phyloP scores from a whole-genome alignment of 495 filamentous ascomycete genomes.

The Xylaria castorea region DNA sequence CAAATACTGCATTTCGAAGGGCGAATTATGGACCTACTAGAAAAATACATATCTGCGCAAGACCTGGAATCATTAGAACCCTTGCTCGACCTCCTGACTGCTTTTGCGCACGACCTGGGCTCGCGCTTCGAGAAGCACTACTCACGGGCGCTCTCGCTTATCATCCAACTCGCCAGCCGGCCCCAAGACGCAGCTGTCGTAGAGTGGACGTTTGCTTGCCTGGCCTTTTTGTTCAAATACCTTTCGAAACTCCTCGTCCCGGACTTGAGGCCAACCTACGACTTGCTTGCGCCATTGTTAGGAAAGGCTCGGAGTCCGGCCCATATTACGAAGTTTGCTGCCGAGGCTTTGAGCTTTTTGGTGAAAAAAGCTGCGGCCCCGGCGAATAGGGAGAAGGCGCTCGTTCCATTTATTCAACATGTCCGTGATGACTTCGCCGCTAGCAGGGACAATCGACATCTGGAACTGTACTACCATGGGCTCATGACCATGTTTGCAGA shows the following conservation, averaged over 20 bases:
- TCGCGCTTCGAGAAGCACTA: slow-evolving; percentile 90
- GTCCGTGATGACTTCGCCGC: slow-evolving; percentile 70
- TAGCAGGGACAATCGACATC: slow-evolving; percentile 56
- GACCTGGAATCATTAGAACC: slow-evolving; percentile 83
- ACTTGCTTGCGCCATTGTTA: slow-evolving; percentile 83
- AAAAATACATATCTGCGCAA: slow-evolving; percentile 76
- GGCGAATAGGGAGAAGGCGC: slow-evolving; percentile 73
- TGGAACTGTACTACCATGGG: slow-evolving; percentile 76
- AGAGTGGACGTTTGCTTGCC: slow-evolving; percentile 94
- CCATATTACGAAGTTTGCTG: slow-evolving; percentile 88
- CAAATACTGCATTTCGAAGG: slow-evolving; percentile 89
- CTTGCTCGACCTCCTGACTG: slow-evolving; percentile 79
- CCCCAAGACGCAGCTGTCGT: slow-evolving; percentile 74
- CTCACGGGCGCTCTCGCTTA: slow-evolving; percentile 68
- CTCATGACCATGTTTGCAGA: slow-evolving; percentile 90
- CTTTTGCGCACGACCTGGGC: slow-evolving; percentile 92
- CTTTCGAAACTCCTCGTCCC: slow-evolving; percentile 84
- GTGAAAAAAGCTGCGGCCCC: slow-evolving; percentile 82
- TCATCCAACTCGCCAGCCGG: slow-evolving; percentile 60
- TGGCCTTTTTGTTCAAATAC: slow-evolving; percentile 97
- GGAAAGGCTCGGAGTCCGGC: slow-evolving; percentile 81
- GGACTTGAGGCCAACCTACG: slow-evolving; percentile 81
- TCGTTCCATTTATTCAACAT: slow-evolving; percentile 71
- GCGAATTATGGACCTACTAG: slow-evolving; percentile 78
- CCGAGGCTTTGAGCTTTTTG: slow-evolving; percentile 93